Evolutionary conservation across 345 rosid genomes (phyloP).

Genomic region (Corymbia maculata): DNA sequence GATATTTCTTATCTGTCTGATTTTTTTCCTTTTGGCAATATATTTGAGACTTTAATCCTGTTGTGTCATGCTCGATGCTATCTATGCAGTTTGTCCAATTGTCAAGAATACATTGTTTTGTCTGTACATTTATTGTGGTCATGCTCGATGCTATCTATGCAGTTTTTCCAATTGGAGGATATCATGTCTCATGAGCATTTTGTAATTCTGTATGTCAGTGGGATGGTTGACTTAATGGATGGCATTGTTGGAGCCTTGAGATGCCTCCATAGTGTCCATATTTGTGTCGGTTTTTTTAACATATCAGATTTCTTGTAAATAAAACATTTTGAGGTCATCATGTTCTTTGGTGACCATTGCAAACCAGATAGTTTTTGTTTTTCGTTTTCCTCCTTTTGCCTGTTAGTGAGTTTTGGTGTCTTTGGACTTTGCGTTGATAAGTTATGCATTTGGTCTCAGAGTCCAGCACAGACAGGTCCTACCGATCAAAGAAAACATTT

Average conservation of each 20-base stretch:
- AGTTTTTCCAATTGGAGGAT: not conserved
- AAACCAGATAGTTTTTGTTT: not conserved
- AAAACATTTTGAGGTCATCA: not conserved
- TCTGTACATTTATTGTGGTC: not conserved
- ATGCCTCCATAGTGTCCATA: not conserved
- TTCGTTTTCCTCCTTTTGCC: not conserved
- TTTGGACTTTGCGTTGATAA: not conserved
- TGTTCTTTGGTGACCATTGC: not conserved
- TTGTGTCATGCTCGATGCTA: not conserved
- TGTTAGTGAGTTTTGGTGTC: not conserved
- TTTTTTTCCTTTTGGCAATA: not conserved
- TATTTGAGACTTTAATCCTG: not conserved
- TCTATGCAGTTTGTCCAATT: not conserved
- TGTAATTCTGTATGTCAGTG: not conserved
- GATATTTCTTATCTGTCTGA: not conserved
- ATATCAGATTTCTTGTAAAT: not conserved
- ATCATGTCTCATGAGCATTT: not conserved
- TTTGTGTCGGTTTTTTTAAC: not conserved
- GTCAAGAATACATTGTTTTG: not conserved
- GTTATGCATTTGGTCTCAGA: conserved; percentile 24
- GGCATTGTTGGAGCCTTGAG: not conserved
- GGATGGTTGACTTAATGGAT: not conserved
- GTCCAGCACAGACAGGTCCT: conserved; percentile 18
- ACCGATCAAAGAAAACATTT: conserved; percentile 24
- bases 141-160: not conserved